Evolutionary conservation across 805 yeast genomes (phyloP).

Genomic region (Saccharomyces eubayanus): DNA sequence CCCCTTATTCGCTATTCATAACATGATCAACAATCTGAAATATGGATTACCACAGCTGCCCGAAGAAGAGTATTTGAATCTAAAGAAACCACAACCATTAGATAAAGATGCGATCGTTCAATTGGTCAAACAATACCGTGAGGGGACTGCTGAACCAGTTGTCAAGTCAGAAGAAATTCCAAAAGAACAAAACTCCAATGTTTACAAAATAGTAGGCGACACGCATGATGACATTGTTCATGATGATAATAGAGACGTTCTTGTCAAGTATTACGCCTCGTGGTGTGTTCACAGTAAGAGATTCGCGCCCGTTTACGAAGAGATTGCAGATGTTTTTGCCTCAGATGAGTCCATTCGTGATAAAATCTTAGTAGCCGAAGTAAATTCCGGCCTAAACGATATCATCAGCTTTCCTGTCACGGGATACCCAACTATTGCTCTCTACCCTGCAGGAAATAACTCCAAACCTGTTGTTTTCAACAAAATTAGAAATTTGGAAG

Average conservation of each 20-base stretch:
- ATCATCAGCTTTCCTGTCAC: conserved; percentile 62
- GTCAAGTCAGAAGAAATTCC: conserved; percentile 85
- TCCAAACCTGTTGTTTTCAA: conserved; percentile 55
- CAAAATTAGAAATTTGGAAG: conserved; percentile 67
- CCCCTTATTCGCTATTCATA: conserved; percentile 89
- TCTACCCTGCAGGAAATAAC: conserved; percentile 82
- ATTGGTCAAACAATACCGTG: conserved; percentile 55
- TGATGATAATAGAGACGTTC: conserved; percentile 53
- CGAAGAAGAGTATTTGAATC: conserved; percentile 22
- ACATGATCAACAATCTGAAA: conserved; percentile 57
- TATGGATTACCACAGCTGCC: conserved; percentile 61
- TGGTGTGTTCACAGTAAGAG: conserved; percentile 97
- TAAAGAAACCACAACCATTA: conserved; percentile 30
- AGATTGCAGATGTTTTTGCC: conserved; percentile 63
- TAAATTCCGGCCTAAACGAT: conserved; percentile 88
- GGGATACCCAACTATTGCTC: conserved; percentile 88
- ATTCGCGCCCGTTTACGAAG: conserved; percentile 81
- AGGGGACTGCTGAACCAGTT: conserved; percentile 60
- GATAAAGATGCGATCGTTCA: conserved; percentile 46
- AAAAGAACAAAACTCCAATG: conserved; percentile 67
- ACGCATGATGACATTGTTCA: conserved; percentile 64
- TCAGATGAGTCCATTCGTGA: conserved; percentile 40
- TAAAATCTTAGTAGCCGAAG: conserved; percentile 68
- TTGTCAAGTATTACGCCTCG: conserved; percentile 91
- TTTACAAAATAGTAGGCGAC: conserved; percentile 70